Base-by-base conservation (phyloP, 805 yeast species). In the Pichia thaimueangensis region DNA sequence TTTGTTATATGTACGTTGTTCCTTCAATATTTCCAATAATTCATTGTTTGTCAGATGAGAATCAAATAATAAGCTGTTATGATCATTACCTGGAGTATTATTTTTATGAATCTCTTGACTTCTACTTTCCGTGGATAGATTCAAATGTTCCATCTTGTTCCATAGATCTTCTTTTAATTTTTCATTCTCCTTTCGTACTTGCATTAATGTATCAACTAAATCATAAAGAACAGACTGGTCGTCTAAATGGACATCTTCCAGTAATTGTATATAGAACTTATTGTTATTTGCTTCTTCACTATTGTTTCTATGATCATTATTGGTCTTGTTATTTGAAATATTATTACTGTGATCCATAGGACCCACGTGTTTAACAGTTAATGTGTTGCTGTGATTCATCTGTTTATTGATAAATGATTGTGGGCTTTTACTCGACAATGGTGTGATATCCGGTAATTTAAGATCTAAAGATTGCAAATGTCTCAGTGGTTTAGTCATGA, bases 131-230 rank as follows among this genome's bases (percentile, higher is more conserved):
- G 25, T 10, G 13, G 32, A 4, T 3, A 22, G 15, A 33, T 34
- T 32, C 3, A 42, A 13, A 3, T 15, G 28, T n/a, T 49, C 54
- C 2, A 56, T 30, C 19, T 54, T 51, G 2, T 39, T 21, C 65
- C 65, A 60, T 5, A 60, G 55, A 9, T 50, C 52, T 6, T 43
- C 37, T 30, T 59, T 60, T 15, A 60, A 37, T 21, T 32, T 22
- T 24, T 42, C 42, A 35, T 57, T 60, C 21, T 54, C 52, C 5
- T 21, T 10, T 20, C 59, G 32, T 2, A 54, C 45, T 3, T 32
- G 29, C 5, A 46, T 21, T 20, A 60, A 37, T 29, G 52, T 57
- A 37, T 58, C 59, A 8, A 57, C 41, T 6, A 60, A 36, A 11
- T 45, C 43, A 22, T 41, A 47, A n/a, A 59, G 30, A 4, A 46